Base-by-base conservation (phyloP, 2,329 filamentous ascomycete species). In the Hansfordia pulvinata region DNA sequence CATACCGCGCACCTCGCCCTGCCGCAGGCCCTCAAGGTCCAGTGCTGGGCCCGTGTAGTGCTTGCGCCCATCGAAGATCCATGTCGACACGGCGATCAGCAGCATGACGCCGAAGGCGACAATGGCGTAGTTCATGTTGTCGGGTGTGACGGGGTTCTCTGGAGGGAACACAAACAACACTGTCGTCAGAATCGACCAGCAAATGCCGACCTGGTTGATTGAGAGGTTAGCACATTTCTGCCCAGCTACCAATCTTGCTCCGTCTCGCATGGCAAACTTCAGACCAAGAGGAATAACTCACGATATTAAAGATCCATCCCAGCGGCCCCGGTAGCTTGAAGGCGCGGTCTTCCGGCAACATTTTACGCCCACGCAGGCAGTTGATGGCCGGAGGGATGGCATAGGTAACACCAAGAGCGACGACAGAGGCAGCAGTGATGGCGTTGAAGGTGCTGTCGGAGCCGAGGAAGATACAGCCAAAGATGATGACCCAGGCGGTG, bases 121-220 rank as follows among this genome's bases (percentile, higher is more conserved):
- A 14, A 64, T 43, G 22, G 52, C 58, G 38, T 65, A 64, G 41
- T 64, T 85, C 78, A 84, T 84, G 52, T 69, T 82, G 37, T 54
- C 68, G 0, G 63, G 59, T 0, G 69, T 71, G 2, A 76, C 73
- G 0, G 75, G 76, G 4, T 74, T 42, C 6, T 62, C 62, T 0
- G 79, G 78, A 3, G 79, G 79, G 50, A 84, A 82, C 12, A 83
- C 61, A 50, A 84, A 84, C 1, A 85, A 59, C 1, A 83, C 69
- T 0, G 76, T 83, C 0, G 78, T 84, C n/a, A 84, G 46, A 9
- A 70, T 52, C 2, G 76, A 68, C 50, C 77, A 85, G 0, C 56
- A 54, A 24, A 85, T 59, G 5, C 78, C 76, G 16, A 68, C 32
- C 47, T 50, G 11, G 19, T 5, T 23, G 46, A 37, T 6, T 36